Conservation (phyloP, 2,329 filamentous ascomycete genomes). For the Alternaria alternata region DNA sequence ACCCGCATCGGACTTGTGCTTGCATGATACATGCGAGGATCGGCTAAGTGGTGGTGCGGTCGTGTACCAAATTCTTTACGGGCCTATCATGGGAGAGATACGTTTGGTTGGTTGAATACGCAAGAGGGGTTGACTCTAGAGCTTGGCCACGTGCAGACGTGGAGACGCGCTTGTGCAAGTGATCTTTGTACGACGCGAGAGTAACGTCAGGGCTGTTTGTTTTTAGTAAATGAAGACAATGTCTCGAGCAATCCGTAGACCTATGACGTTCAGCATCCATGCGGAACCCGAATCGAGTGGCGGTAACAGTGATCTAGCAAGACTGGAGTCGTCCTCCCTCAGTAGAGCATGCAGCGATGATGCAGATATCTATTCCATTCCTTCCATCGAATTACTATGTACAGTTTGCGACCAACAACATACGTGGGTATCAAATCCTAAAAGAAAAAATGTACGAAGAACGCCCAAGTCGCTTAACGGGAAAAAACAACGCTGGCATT, state of each 20-base stretch:
- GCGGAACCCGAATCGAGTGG: background rate
- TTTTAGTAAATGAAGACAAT: background rate
- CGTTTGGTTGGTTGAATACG: background rate
- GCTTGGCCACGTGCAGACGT: background rate
- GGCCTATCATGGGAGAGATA: background rate
- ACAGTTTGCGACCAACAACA: conserved; percentile 3
- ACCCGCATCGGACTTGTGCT: background rate
- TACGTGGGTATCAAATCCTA: conserved; percentile 29
- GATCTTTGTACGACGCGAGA: conserved; percentile 2
- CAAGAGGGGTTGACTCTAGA: background rate
- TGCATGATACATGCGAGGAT: background rate
- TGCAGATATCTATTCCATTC: background rate
- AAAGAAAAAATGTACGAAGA: conserved; percentile 5
- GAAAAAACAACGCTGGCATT: conserved; percentile 15
- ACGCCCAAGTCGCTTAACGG: background rate
- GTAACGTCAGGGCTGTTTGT: background rate
- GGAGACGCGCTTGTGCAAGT: background rate
- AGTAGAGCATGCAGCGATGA: background rate
- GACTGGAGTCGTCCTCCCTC: background rate
- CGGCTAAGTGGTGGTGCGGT: background rate
- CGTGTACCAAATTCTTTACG: background rate
- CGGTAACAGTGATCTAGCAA: background rate
- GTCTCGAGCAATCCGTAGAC: background rate
- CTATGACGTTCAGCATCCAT: background rate
- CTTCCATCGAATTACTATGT: background rate